These are phyloP conservation scores for Penicillium oxalicum DNA, from an alignment of 2,329 filamentous ascomycete genomes.

Conservation along the genomic window DNA sequence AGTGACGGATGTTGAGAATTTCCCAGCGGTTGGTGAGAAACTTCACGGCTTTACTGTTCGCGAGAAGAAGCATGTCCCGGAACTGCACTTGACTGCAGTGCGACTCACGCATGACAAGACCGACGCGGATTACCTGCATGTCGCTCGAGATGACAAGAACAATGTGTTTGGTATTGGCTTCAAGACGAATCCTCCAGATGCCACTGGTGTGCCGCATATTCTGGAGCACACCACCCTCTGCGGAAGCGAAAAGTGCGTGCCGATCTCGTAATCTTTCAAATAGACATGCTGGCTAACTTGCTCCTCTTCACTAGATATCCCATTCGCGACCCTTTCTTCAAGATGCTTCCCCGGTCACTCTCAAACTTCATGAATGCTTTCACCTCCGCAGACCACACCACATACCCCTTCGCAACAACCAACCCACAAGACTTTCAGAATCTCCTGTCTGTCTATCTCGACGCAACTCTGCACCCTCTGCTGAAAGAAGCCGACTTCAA, in stretches of 20 bases:
- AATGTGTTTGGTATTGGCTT: slow-evolving; percentile 99
- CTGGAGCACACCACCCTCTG: slow-evolving; percentile 96
- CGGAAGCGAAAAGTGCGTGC: slow-evolving; percentile 75
- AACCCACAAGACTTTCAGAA: slow-evolving; percentile 95
- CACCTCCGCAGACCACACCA: slow-evolving; percentile 92
- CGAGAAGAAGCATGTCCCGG: slow-evolving; percentile 84
- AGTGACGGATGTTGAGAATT: slow-evolving; percentile 68
- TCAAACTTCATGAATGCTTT: slow-evolving; percentile 99
- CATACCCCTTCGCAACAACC: slow-evolving; percentile 95
- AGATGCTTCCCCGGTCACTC: slow-evolving; percentile 96
- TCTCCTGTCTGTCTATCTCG: slow-evolving; percentile 91
- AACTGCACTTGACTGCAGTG: slow-evolving; percentile 85
- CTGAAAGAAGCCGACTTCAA: slow-evolving; percentile 87
- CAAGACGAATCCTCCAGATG: slow-evolving; percentile 96
- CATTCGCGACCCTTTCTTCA: slow-evolving; percentile 98
- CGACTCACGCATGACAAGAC: slow-evolving; percentile 92
- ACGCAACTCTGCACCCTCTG: slow-evolving; percentile 84
- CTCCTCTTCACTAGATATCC: slow-evolving; percentile 60
- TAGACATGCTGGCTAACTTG: slow-evolving; percentile 13
- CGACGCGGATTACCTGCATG: slow-evolving; percentile 89
- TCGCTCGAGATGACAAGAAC: slow-evolving; percentile 91
- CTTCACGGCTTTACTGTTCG: slow-evolving; percentile 90
- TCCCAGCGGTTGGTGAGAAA: slow-evolving; percentile 74
- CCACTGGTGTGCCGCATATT: slow-evolving; percentile 93
- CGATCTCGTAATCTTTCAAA: neutral